Base-by-base conservation (phyloP, 2,329 filamentous ascomycete genomes). In the Scytalidium sp. region DNA sequence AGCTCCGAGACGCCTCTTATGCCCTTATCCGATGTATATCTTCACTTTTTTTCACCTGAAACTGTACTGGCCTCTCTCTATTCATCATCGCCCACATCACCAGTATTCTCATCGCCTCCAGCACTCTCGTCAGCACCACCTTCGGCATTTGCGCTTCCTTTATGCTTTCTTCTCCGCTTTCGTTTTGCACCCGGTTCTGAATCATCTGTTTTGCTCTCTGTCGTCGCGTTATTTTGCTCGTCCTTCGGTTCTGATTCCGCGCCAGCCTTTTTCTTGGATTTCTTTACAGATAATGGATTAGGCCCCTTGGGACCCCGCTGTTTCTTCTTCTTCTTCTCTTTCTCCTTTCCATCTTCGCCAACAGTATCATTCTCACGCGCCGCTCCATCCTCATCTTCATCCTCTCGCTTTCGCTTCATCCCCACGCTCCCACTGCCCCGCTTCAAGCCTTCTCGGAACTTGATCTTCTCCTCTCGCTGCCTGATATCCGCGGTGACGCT, bases 261-360 rank as follows among this genome's bases (percentile, higher is more conserved):
- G 43, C 49, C 23, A 40, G 54, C 55, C 52, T 64, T 67, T 64
- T 81, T 82, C 72, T 86, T 88, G 22, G 78, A 57, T 70, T 88
- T 90, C 73, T 86, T 87, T 46, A 87, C 75, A 45, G 84, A 80
- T 47, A 90, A 68, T 8, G 87, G 87, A 65, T 90, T 90, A 1
- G 85, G 85, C 19, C 79, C 83, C 64, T 88, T 89, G 3, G 76
- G 78, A 1, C 85, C 86, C 51, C 77, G 79, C 19, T 63, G 64
- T 62, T 77, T 80, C 65, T 77, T 81, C 64, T 80, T 83, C 66
- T 83, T 78, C 61, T 75, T 74, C 62, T 68, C 71, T 51, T 68
- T 61, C 19, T 49, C 59, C 8, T 48, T 52, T 13, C 13, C 13
- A 27, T 29, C 57, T 9, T 47, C 59, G 15, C 60, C 58, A 25